Conservation (phyloP, 208 protist genomes). For the Herpetomonas samuelpessoai region DNA sequence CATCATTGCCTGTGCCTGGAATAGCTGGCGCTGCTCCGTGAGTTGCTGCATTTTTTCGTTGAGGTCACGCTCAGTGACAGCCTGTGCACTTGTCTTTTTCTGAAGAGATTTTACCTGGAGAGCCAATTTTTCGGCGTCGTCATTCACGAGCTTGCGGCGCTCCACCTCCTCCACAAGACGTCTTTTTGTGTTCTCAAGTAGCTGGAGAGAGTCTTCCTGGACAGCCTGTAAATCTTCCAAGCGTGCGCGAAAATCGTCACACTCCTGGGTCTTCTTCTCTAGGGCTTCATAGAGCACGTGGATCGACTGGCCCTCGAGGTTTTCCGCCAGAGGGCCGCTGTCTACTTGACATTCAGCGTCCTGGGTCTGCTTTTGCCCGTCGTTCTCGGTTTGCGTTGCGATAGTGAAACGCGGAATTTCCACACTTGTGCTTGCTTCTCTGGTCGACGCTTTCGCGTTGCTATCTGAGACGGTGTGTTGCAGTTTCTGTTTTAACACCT, state of each 20-base stretch:
- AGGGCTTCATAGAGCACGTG: constrained; percentile 40
- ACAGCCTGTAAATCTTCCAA: constrained; percentile 51
- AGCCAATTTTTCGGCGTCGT: constrained; percentile 58
- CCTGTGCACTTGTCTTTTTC: constrained; percentile 60
- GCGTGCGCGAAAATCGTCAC: constrained; percentile 48
- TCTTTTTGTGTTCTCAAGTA: constrained; percentile 41
- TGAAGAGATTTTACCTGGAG: constrained; percentile 70
- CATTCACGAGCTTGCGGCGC: constrained; percentile 25
- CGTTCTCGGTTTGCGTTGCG: constrained; percentile 1
- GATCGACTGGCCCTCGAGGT: constrained; percentile 28
- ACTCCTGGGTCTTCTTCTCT: constrained; percentile 66
- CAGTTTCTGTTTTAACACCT: background rate
- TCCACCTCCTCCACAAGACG: constrained; percentile 45
- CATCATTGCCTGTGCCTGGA: constrained; percentile 23
- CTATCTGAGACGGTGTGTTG: no score
- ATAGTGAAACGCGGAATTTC: no score
- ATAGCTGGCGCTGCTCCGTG: constrained; percentile 47
- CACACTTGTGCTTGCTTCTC: background rate
- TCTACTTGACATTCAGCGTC: constrained; percentile 44
- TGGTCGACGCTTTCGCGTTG: background rate
- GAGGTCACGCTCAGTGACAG: constrained; percentile 46
- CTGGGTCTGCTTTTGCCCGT: background rate
- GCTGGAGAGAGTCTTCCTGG: constrained; percentile 39
- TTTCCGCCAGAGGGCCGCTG: constrained; percentile 10
- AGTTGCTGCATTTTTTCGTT: constrained; percentile 28